phyloP scores from a whole-genome alignment of 345 rosid genomes.

The Bruguiera gymnorhiza region DNA sequence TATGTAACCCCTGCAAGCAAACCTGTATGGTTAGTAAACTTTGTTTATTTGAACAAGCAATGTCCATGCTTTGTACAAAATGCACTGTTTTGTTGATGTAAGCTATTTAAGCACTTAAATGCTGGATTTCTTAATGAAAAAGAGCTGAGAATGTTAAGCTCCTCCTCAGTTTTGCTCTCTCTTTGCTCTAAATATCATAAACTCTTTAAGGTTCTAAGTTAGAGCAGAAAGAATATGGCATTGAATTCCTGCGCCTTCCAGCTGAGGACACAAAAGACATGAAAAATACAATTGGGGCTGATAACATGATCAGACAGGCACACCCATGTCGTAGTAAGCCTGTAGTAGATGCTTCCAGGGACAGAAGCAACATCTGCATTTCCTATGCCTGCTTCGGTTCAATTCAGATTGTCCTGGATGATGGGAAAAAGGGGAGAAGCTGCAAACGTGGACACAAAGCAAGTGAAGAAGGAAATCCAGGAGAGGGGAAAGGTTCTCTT shows the following conservation, averaged over 20 bases:
- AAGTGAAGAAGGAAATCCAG: conserved; percentile 88
- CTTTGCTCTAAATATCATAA: too few relatives aligned
- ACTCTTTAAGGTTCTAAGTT: too few relatives aligned
- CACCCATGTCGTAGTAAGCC: conserved; percentile 85
- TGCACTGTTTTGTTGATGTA: too few relatives aligned
- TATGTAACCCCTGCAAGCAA: too few relatives aligned
- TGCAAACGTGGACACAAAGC: conserved; percentile 85
- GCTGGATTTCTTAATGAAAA: too few relatives aligned
- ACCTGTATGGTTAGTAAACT: too few relatives aligned
- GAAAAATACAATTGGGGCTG: conserved; percentile 83
- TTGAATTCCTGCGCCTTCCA: conserved; percentile 47
- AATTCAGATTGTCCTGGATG: conserved; percentile 75
- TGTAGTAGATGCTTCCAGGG: conserved; percentile 83
- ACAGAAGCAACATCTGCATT: conserved; percentile 94
- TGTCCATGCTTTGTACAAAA: too few relatives aligned
- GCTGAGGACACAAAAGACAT: conserved; percentile 67
- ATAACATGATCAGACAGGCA: conserved; percentile 70
- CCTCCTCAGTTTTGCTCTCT: too few relatives aligned
- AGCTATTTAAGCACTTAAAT: too few relatives aligned
- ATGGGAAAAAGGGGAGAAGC: conserved; percentile 91
- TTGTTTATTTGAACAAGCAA: too few relatives aligned
- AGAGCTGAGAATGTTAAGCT: too few relatives aligned
- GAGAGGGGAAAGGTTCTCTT: conserved; percentile 91
- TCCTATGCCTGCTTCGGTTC: conserved; percentile 60
- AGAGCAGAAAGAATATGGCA: too few relatives aligned